Percentiles rank a stretch among this genome's conserved stretches.
These are phyloP conservation scores for Epichloe aotearoae DNA, from an alignment of 2,329 filamentous ascomycete genomes.

Conservation along the genomic window DNA sequence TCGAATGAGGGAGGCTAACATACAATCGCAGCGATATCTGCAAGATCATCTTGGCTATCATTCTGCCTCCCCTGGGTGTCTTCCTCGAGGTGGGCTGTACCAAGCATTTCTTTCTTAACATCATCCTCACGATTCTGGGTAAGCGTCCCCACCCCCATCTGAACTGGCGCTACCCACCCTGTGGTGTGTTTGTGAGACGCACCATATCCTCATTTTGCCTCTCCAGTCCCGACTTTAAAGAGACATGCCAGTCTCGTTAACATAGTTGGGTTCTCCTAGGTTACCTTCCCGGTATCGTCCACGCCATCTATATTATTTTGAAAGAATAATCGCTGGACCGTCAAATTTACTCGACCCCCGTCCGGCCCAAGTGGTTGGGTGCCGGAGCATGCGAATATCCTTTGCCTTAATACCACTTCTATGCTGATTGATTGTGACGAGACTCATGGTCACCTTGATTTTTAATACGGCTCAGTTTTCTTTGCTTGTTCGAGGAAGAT, in stretches of 20 bases:
- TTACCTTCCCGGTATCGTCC: slow-evolving; percentile 72
- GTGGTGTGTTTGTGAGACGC: neutral
- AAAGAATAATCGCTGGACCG: neutral
- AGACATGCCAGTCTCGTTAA: neutral
- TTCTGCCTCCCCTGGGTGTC: slow-evolving; percentile 82
- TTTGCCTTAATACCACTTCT: neutral
- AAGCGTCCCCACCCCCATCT: slow-evolving; percentile 12
- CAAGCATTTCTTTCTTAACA: slow-evolving; percentile 83
- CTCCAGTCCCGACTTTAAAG: neutral
- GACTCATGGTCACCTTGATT: neutral
- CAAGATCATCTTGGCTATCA: slow-evolving; percentile 71
- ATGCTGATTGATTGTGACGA: neutral
- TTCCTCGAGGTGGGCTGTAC: slow-evolving; percentile 89
- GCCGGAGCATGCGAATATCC: neutral
- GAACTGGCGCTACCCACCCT: neutral
- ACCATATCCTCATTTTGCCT: neutral
- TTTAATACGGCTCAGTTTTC: neutral
- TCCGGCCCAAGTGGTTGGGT: too few relatives aligned
- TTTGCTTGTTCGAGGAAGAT: neutral
- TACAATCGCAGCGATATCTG: slow-evolving; percentile 35
- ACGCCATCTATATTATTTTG: slow-evolving; percentile 78
- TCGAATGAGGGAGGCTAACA: neutral
- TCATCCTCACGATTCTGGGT: slow-evolving; percentile 67
- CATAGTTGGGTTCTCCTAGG: slow-evolving; percentile 16
- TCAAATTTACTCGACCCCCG: too few relatives aligned